A percentile compares a stretch with the other conserved stretches of the same genome.
Conservation (phyloP, 306 rosid species). For the Cicer arietinum region DNA sequence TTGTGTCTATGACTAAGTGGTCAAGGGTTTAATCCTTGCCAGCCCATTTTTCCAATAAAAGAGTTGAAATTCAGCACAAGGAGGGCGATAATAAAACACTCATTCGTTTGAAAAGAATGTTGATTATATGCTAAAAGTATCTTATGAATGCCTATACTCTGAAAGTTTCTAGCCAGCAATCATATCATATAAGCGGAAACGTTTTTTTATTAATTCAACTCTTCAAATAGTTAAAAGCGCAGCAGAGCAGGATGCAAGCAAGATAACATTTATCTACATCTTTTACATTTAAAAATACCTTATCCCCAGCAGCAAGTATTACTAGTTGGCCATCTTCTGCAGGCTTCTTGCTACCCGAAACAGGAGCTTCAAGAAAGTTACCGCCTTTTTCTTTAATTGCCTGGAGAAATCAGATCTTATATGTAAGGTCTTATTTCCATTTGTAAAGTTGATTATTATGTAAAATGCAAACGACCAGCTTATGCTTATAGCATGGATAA, state of each 20-base stretch:
- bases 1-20: not conserved
- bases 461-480: constrained; percentile 25
- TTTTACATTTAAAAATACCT: constrained; percentile 51
- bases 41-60: not conserved
- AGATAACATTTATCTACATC: constrained; percentile 24
- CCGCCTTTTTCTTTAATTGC: constrained; percentile 71
- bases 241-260: constrained; percentile 20
- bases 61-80: not conserved
- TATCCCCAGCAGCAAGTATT: constrained; percentile 85
- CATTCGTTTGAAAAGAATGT: not conserved
- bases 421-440: constrained; percentile 27
- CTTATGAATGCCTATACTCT: constrained; percentile 15
- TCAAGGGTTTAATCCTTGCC: not conserved
- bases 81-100: constrained; percentile 17
- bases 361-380: constrained; percentile 85
- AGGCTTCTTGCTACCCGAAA: constrained; percentile 98
- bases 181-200: constrained; percentile 21
- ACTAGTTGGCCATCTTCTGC: constrained; percentile 97
- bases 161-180: constrained; percentile 18
- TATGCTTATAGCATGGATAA: constrained; percentile 32
- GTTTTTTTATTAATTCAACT: constrained; percentile 13
- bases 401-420: constrained; percentile 51
- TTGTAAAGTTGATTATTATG: not conserved
- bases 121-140: not conserved
- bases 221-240: constrained; percentile 24